These are phyloP conservation scores for Synchytrium microbalum DNA, from an alignment of 371 early-diverging fungal genomes.

Conservation along the genomic window DNA sequence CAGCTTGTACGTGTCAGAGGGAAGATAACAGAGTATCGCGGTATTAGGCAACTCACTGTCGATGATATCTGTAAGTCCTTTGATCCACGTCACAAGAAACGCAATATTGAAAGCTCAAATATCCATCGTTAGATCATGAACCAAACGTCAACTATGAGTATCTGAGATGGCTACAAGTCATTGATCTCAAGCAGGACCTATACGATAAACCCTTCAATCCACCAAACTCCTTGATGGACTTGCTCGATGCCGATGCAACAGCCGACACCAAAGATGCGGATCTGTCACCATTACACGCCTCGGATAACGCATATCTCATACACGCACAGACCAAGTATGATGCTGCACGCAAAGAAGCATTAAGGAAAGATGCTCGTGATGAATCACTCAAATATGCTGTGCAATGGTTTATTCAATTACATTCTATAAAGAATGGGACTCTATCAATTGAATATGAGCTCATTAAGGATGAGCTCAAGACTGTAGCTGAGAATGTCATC, in stretches of 20 bases:
- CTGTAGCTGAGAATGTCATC: background rate
- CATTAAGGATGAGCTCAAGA: background rate
- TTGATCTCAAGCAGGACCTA: slow-evolving; percentile 8
- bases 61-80: slow-evolving; percentile 9
- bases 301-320: background rate
- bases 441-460: background rate
- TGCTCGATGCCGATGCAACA: slow-evolving; percentile 1
- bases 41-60: slow-evolving; percentile 12
- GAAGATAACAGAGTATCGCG: slow-evolving; percentile 10
- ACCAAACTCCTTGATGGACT: slow-evolving; percentile 1
- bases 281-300: background rate
- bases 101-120: background rate
- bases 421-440: background rate
- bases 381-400: background rate
- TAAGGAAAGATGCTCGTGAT: background rate
- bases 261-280: background rate
- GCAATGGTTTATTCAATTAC: background rate
- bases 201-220: slow-evolving; percentile 8
- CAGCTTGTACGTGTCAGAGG: slow-evolving; percentile 12
- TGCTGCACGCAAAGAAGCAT: background rate
- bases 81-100: background rate
- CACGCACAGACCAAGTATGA: background rate
- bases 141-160: slow-evolving; percentile 14
- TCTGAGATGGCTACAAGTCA: slow-evolving; percentile 12
- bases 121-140: slow-evolving; percentile 8